Evolutionary conservation across 768 basidiomycete genomes (phyloP).

Genomic region (Mycena indigotica): DNA sequence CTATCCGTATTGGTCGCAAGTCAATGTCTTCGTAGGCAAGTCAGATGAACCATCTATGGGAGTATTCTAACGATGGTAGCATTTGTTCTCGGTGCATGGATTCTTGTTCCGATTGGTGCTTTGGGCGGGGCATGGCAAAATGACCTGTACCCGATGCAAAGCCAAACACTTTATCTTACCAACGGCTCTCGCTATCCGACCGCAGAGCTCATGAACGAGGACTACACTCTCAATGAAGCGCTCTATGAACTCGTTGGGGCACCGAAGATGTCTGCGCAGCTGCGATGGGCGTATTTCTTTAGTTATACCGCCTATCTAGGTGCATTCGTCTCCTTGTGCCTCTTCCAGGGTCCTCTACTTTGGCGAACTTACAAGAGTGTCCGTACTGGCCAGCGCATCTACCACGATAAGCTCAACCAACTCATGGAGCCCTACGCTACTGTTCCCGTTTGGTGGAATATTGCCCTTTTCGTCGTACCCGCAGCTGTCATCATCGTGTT

Average conservation of each 20-base stretch:
- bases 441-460: slow-evolving; percentile 30
- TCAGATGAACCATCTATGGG: not conserved
- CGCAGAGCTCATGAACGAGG: slow-evolving; percentile 22
- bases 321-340: slow-evolving; percentile 23
- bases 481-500: slow-evolving; percentile 23
- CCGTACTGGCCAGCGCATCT: not conserved
- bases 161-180: slow-evolving; percentile 19
- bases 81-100: slow-evolving; percentile 27
- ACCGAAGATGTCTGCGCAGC: slow-evolving; percentile 29
- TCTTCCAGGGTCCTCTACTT: slow-evolving; percentile 29
- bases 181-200: slow-evolving; percentile 27
- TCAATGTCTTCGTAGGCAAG: slow-evolving; percentile 22
- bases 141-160: slow-evolving; percentile 27
- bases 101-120: slow-evolving; percentile 25
- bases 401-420: slow-evolving; percentile 28
- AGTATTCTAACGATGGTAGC: slow-evolving; percentile 5
- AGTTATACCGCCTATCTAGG: slow-evolving; percentile 28
- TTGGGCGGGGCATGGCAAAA: slow-evolving; percentile 27
- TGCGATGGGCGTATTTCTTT: slow-evolving; percentile 25
- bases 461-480: slow-evolving; percentile 20
- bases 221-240: slow-evolving; percentile 23
- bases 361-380: slow-evolving; percentile 16
- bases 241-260: slow-evolving; percentile 21
- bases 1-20: slow-evolving; percentile 31
- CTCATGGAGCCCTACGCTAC: slow-evolving; percentile 27